These are phyloP conservation scores for Cercophora newfieldiana DNA, from an alignment of 495 filamentous ascomycete genomes.

Conservation along the genomic window DNA sequence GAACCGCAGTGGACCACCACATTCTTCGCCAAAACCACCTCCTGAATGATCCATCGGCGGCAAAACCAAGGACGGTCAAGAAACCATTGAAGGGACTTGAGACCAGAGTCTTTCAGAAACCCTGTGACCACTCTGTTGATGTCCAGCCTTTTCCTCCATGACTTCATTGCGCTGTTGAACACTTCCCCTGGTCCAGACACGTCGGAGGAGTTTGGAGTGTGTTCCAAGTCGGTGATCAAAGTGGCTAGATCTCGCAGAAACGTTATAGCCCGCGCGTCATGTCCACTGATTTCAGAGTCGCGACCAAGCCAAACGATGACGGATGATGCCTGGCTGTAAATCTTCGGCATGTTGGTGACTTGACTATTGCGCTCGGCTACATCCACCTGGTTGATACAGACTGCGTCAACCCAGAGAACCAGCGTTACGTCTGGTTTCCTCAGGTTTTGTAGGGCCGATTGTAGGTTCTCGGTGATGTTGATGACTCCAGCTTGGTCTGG, in stretches of 20 bases:
- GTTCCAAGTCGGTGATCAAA: neutral
- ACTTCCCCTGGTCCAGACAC: neutral
- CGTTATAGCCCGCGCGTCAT: neutral
- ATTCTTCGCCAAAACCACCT: constrained; percentile 4
- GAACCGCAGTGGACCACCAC: constrained; percentile 8
- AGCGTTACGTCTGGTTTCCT: neutral
- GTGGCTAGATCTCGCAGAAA: neutral
- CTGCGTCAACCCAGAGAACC: neutral
- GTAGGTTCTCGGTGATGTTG: neutral
- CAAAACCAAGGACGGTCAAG: neutral
- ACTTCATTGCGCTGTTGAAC: too few species aligned
- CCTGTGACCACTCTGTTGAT: neutral
- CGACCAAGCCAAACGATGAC: neutral
- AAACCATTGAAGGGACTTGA: neutral
- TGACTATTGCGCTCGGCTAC: neutral
- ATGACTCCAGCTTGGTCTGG: neutral
- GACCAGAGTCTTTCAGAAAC: neutral
- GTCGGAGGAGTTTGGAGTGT: neutral
- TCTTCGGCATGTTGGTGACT: neutral
- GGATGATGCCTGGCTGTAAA: neutral
- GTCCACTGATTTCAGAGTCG: neutral
- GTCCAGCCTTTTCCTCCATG: neutral
- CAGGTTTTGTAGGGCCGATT: neutral
- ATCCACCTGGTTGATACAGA: constrained; percentile 2
- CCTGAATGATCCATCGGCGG: constrained; percentile 11